Conservation (phyloP, 2,329 filamentous ascomycete species). For the Cercospora beticola region DNA sequence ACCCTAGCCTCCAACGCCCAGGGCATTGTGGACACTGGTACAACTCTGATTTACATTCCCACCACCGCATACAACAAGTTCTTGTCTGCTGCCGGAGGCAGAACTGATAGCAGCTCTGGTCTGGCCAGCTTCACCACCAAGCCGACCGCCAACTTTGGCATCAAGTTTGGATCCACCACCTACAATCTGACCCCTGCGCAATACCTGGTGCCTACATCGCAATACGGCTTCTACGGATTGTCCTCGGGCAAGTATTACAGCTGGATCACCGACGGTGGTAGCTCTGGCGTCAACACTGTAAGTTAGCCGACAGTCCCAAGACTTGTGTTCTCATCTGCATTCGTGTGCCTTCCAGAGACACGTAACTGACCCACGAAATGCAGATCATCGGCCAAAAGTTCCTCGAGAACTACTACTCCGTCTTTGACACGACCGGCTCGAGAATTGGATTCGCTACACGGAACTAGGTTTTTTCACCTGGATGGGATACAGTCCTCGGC, state of each 20-base stretch:
- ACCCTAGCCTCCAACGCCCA: slow-evolving; percentile 35
- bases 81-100: slow-evolving; percentile 23
- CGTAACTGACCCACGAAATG: neutral
- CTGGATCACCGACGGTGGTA: slow-evolving; percentile 26
- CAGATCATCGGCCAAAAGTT: slow-evolving; percentile 27
- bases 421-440: slow-evolving; percentile 26
- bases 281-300: slow-evolving; percentile 20
- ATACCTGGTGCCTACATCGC: slow-evolving; percentile 21
- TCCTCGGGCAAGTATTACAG: slow-evolving; percentile 23
- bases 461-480: neutral
- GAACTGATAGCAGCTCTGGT: slow-evolving; percentile 25
- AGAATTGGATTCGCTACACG: slow-evolving; percentile 25
- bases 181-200: slow-evolving; percentile 25
- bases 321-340: too few relatives aligned
- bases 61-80: slow-evolving; percentile 31
- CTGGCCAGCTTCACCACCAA: slow-evolving; percentile 22
- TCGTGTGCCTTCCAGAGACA: too few relatives aligned
- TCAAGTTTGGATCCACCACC: slow-evolving; percentile 25
- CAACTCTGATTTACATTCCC: slow-evolving; percentile 44
- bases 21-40: slow-evolving; percentile 46
- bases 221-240: slow-evolving; percentile 24
- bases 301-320: neutral
- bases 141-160: slow-evolving; percentile 21
- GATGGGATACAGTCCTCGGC: neutral
- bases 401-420: slow-evolving; percentile 27